Conservation (phyloP, 2,329 filamentous ascomycete genomes). For the Colletotrichum tabaci region DNA sequence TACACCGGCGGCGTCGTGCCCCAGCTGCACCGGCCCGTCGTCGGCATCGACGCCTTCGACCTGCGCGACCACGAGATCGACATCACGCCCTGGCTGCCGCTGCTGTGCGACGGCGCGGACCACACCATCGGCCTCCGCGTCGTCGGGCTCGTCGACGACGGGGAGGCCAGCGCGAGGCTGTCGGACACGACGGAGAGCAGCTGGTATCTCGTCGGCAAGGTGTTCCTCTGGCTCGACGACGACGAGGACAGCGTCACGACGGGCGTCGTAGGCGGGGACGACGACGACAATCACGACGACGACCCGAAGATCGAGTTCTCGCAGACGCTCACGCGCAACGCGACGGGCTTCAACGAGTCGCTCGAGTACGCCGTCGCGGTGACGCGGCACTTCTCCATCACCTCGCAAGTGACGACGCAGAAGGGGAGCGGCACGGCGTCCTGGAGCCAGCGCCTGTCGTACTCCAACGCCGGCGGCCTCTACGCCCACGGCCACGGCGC, state of each 20-base stretch:
- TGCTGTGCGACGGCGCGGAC: constrained; percentile 74
- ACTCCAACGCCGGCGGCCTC: constrained; percentile 65
- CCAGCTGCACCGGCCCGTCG: constrained; percentile 82
- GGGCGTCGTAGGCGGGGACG: constrained; percentile 53
- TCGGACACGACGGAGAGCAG: constrained; percentile 71
- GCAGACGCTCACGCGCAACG: constrained; percentile 60
- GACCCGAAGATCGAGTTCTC: constrained; percentile 65
- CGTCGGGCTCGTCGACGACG: constrained; percentile 73
- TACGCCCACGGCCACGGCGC: constrained; percentile 43
- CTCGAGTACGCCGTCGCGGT: constrained; percentile 72
- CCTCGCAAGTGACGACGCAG: constrained; percentile 66
- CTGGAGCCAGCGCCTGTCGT: constrained; percentile 72
- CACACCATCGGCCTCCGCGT: constrained; percentile 81
- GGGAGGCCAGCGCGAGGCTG: constrained; percentile 59
- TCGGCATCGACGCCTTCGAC: constrained; percentile 85
- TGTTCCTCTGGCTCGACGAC: constrained; percentile 82
- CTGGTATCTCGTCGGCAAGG: constrained; percentile 85
- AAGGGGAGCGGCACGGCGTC: constrained; percentile 56
- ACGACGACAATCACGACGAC: constrained; percentile 39
- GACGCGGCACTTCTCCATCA: constrained; percentile 67
- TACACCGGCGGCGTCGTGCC: constrained; percentile 87
- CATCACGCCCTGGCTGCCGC: constrained; percentile 81
- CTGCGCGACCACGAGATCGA: constrained; percentile 86
- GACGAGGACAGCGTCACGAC: constrained; percentile 65
- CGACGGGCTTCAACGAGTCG: constrained; percentile 71